Evolutionary conservation across 805 yeast genomes (phyloP).

Genomic region (Priceomyces melissophilus): DNA sequence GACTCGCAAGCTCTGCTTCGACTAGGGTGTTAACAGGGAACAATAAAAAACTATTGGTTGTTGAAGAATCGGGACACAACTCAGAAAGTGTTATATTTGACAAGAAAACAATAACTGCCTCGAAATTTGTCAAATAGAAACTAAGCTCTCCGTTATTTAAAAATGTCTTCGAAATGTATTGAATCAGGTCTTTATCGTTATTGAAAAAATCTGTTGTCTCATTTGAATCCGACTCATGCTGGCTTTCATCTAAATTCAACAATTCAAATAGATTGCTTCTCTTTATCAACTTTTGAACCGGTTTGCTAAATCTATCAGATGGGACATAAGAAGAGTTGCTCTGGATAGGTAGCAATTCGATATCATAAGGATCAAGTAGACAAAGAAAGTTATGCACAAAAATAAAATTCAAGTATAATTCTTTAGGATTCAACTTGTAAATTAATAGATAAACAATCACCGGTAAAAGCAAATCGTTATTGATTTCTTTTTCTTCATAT

Average conservation of each 20-base stretch:
- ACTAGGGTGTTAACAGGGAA: slow-evolving; percentile 26
- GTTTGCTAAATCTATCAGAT: slow-evolving; percentile 11
- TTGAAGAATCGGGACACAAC: slow-evolving; percentile 12
- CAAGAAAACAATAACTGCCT: slow-evolving; percentile 36
- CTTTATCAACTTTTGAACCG: slow-evolving; percentile 12
- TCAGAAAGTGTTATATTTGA: slow-evolving; percentile 34
- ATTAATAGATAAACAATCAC: slow-evolving; percentile 34
- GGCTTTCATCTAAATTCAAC: slow-evolving; percentile 23
- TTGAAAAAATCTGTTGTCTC: slow-evolving; percentile 17
- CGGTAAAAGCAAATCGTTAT: slow-evolving; percentile 40
- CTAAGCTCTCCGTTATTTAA: slow-evolving; percentile 37
- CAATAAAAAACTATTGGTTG: slow-evolving; percentile 15
- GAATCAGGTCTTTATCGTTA: slow-evolving; percentile 29
- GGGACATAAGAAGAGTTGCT: slow-evolving; percentile 20
- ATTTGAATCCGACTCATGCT: slow-evolving; percentile 4
- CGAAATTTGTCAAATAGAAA: slow-evolving; percentile 41
- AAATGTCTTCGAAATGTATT: slow-evolving; percentile 21
- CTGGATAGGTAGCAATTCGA: slow-evolving; percentile 18
- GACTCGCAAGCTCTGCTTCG: slow-evolving; percentile 23
- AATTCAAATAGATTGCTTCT: slow-evolving; percentile 25
- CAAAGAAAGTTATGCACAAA: slow-evolving; percentile 36
- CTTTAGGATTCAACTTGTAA: slow-evolving; percentile 21
- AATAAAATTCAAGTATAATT: slow-evolving; percentile 33
- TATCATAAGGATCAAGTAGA: slow-evolving; percentile 28
- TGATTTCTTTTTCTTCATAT: slow-evolving; percentile 20